Percentiles rank a stretch among this genome's conserved stretches.
These are phyloP conservation scores for Colletotrichum simmondsii DNA, from an alignment of 2,329 filamentous ascomycete species.

Conservation along the genomic window DNA sequence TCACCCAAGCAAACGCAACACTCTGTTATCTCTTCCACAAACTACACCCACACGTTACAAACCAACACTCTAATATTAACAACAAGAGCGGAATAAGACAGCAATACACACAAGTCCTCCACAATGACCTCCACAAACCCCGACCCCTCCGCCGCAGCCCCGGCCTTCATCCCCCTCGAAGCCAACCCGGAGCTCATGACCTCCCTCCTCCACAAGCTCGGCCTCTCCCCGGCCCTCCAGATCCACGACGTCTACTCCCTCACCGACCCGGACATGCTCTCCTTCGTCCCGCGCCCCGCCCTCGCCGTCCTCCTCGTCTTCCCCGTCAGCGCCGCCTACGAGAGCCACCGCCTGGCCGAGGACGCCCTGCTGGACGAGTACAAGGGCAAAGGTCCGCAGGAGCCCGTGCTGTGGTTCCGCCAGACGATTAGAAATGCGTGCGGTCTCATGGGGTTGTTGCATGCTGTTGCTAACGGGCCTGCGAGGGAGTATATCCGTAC, in stretches of 20 bases:
- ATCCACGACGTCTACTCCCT: conserved; percentile 95
- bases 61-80: not conserved
- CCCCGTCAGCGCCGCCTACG: conserved; percentile 83
- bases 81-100: not conserved
- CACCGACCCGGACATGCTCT: conserved; percentile 84
- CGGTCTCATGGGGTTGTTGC: conserved; percentile 88
- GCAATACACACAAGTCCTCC: not conserved
- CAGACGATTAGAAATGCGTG: conserved; percentile 96
- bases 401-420: conserved; percentile 92
- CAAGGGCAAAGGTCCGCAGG: conserved; percentile 70
- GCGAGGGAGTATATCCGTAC: conserved; percentile 71
- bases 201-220: conserved; percentile 82
- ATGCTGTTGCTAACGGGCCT: conserved; percentile 82
- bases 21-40: not conserved
- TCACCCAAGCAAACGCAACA: not conserved
- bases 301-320: conserved; percentile 93
- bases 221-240: conserved; percentile 79
- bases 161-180: conserved; percentile 70
- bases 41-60: not conserved
- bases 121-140: conserved; percentile 47
- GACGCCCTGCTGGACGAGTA: conserved; percentile 75
- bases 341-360: conserved; percentile 79
- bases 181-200: conserved; percentile 92
- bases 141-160: conserved; percentile 49
- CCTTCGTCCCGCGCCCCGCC: conserved; percentile 88